phyloP scores from a whole-genome alignment of 805 yeast species.

The Vanderwaltozyma tropicalis region DNA sequence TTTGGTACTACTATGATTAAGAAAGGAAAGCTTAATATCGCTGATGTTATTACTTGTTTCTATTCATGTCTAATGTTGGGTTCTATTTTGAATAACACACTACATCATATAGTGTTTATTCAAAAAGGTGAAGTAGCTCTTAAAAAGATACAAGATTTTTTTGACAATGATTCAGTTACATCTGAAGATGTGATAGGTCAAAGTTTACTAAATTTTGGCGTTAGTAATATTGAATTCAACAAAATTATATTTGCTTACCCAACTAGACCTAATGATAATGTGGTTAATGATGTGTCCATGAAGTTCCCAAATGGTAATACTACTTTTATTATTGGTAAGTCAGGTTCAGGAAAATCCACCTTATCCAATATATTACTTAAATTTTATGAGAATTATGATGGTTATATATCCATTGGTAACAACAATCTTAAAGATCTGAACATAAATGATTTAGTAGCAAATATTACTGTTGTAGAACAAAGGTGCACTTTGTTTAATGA shows the following conservation, averaged over 20 bases:
- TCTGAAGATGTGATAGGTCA: neutral
- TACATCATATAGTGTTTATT: slow-evolving; percentile 48
- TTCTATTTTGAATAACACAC: slow-evolving; percentile 41
- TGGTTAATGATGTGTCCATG: slow-evolving; percentile 40
- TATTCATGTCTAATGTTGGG: slow-evolving; percentile 72
- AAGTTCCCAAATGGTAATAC: slow-evolving; percentile 35
- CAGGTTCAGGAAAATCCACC: slow-evolving; percentile 94
- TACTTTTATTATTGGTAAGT: slow-evolving; percentile 69
- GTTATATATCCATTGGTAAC: slow-evolving; percentile 51
- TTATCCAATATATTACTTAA: slow-evolving; percentile 51
- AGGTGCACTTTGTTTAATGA: slow-evolving; percentile 54
- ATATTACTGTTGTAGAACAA: slow-evolving; percentile 69
- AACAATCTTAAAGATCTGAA: slow-evolving; percentile 35
- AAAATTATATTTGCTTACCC: slow-evolving; percentile 58
- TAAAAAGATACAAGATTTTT: slow-evolving; percentile 34
- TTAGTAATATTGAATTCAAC: slow-evolving; percentile 34
- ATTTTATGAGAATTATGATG: slow-evolving; percentile 44
- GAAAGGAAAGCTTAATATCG: slow-evolving; percentile 40
- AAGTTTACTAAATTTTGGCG: neutral
- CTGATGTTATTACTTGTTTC: slow-evolving; percentile 71
- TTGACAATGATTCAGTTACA: slow-evolving; percentile 15
- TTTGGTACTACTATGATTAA: slow-evolving; percentile 67
- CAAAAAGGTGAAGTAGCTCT: slow-evolving; percentile 70
- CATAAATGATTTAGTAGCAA: slow-evolving; percentile 44
- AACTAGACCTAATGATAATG: slow-evolving; percentile 37